phyloP scores from a whole-genome alignment of 1,139 yeast species.

The Yamadazyma trypodendri region DNA sequence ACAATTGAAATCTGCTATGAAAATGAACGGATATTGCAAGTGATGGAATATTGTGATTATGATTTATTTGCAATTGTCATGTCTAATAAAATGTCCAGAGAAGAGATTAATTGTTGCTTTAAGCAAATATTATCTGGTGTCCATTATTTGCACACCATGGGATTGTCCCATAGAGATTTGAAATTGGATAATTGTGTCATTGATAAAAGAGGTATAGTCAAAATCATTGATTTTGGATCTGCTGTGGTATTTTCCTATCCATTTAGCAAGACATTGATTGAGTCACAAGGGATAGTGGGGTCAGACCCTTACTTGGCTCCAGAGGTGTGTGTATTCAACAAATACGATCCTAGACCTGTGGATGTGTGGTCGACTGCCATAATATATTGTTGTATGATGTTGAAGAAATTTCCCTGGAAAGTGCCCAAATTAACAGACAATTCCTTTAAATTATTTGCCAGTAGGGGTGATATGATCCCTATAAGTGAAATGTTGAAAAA shows the following conservation, averaged over 20 bases:
- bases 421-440: slow-evolving; percentile 86
- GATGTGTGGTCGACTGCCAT: slow-evolving; percentile 96
- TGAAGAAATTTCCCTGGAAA: slow-evolving; percentile 95
- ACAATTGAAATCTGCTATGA: slow-evolving; percentile 91
- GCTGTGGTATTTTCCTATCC: slow-evolving; percentile 94
- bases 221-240: slow-evolving; percentile 90
- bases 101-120: slow-evolving; percentile 87
- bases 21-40: slow-evolving; percentile 81
- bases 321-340: slow-evolving; percentile 79
- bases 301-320: slow-evolving; percentile 95
- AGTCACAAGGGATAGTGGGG: slow-evolving; percentile 89
- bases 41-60: slow-evolving; percentile 93
- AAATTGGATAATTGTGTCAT: slow-evolving; percentile 93
- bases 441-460: slow-evolving; percentile 68
- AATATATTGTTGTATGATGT: slow-evolving; percentile 90
- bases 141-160: slow-evolving; percentile 79
- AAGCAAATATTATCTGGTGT: slow-evolving; percentile 84
- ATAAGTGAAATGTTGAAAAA: slow-evolving; percentile 40
- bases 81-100: slow-evolving; percentile 87
- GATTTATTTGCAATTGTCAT: slow-evolving; percentile 94
- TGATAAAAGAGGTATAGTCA: slow-evolving; percentile 79
- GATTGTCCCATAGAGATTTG: slow-evolving; percentile 89
- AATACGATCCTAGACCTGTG: slow-evolving; percentile 88
- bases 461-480: slow-evolving; percentile 45
- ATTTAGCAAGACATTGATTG: slow-evolving; percentile 73